Base-by-base conservation (phyloP, 225 moss, liverwort and hornwort species). In the Polytrichum commune region DNA sequence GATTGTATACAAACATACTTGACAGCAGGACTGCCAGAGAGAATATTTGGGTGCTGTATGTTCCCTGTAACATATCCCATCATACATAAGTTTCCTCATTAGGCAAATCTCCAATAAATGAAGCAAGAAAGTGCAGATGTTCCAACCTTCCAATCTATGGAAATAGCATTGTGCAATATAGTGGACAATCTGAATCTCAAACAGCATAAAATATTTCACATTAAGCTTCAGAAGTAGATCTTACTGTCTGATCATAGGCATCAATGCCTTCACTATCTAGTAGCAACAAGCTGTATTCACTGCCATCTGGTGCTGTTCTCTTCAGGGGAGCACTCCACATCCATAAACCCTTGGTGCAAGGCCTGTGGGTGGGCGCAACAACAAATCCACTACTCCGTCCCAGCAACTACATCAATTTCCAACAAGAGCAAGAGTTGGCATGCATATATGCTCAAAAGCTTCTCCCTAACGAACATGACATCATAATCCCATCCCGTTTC, bases 321-420 rank as follows among this genome's bases (percentile, higher is more conserved):
- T 90, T 92, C 73, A 95, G 27, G 53, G 95, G 95, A 54, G 89
- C 87, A 76, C 92, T 92, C 95, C 95, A 95, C 95, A 95, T 95
- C 95, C 95, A 92, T 22, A 92, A 72, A 19, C 92, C 95, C 76
- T 95, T 95, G 3, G 95, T 95, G 65, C 95, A 95, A 69, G 95
- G 92, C 63, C 95, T 81, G 66, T 95, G 95, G 1, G 95, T 95
- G 54, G 95, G 87, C 25, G 81, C 95, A 74, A 95, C 95, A 54
- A 79, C 81, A 38, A 95, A 95, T 62, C 95, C 95, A 78, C 95
- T 95, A 78, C 95, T 95, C 60, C 90, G 90, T 60, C 95, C 95
- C 27, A 95, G 87, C 54, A 95, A 87, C 95, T 94, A 85, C 65
- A 66, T 66, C 76, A 54, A 73, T 70, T 6, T 35, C 9, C 69